Evolutionary conservation across 306 rosid species (phyloP).

Genomic region (Medicago truncatula): DNA sequence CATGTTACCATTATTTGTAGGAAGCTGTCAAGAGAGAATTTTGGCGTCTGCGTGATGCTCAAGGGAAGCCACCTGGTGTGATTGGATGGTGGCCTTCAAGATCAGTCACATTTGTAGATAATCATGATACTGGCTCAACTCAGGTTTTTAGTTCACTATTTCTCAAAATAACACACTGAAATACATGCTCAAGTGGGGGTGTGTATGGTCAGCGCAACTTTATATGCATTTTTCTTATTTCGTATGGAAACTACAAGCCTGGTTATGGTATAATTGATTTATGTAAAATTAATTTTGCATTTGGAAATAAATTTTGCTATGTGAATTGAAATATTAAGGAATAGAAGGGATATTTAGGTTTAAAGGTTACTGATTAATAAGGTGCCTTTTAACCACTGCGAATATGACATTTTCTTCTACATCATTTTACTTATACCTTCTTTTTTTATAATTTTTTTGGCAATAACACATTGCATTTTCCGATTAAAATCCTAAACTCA

Average conservation of each 20-base stretch:
- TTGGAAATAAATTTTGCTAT: slow-evolving; percentile 2
- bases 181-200: not conserved
- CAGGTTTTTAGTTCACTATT: slow-evolving; percentile 60
- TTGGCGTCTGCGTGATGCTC: slow-evolving; percentile 79
- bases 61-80: slow-evolving; percentile 91
- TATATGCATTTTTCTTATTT: slow-evolving; percentile 9
- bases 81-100: slow-evolving; percentile 97
- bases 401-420: slow-evolving; percentile 21
- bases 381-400: slow-evolving; percentile 5
- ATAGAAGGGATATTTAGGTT: slow-evolving; percentile 3
- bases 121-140: slow-evolving; percentile 94
- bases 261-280: not conserved
- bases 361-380: not conserved
- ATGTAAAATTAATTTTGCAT: slow-evolving; percentile 16
- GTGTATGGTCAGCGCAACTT: not conserved
- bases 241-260: not conserved
- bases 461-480: slow-evolving; percentile 15
- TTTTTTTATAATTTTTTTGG: not conserved
- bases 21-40: slow-evolving; percentile 89
- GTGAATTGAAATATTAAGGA: slow-evolving; percentile 11
- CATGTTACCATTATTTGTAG: slow-evolving; percentile 46
- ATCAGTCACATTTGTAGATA: slow-evolving; percentile 80
- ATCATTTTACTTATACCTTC: not conserved
- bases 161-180: slow-evolving; percentile 2
- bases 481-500: slow-evolving; percentile 11